Conservation (phyloP, 176 grass and related monocot species). For the Phoenix dactylifera region DNA sequence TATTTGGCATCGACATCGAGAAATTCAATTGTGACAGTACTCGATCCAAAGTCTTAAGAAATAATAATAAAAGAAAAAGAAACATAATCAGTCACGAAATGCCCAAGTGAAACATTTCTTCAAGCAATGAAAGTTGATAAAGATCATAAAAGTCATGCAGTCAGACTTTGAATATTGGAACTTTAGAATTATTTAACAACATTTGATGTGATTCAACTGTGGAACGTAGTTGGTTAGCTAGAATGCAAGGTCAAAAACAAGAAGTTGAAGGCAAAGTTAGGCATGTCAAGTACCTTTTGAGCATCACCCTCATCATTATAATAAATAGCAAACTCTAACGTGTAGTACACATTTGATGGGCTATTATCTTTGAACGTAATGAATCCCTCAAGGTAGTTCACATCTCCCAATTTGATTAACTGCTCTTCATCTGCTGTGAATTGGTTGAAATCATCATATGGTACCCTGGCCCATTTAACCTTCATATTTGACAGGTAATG, state of each 20-base stretch:
- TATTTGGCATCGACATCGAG: not conserved
- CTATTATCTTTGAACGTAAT: not conserved
- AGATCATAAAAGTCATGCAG: no score
- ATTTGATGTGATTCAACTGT: no score
- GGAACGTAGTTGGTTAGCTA: no score
- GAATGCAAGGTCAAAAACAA: no score
- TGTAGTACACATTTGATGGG: not conserved
- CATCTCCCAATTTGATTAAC: not conserved
- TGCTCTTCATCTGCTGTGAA: not conserved
- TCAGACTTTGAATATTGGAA: no score
- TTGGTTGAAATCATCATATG: not conserved
- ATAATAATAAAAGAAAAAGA: not conserved
- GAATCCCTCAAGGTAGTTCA: constrained; percentile 9
- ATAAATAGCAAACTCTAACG: not conserved
- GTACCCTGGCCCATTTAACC: not conserved
- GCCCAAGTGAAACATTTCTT: no score
- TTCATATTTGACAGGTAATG: not conserved
- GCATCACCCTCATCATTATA: not conserved
- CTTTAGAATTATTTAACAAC: no score
- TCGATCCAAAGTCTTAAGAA: not conserved
- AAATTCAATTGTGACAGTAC: not conserved
- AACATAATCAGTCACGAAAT: no score
- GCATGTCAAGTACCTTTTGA: not conserved
- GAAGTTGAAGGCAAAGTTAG: no score
- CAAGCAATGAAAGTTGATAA: no score